phyloP scores from a whole-genome alignment of 208 protist species.

The Acanthamoeba culbertsoni region DNA sequence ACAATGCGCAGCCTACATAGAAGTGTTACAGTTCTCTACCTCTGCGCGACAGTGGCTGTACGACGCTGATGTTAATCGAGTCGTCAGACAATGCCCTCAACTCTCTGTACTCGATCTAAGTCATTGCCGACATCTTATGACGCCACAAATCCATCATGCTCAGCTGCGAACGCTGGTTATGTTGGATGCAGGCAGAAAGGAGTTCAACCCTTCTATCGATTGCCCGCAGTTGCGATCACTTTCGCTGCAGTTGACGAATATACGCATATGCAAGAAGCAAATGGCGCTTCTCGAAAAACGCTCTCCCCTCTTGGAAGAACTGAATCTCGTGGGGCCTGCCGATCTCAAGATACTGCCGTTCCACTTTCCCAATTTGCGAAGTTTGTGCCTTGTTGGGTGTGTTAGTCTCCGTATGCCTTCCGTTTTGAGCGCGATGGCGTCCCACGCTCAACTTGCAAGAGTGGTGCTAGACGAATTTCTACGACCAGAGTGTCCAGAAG shows the following conservation, averaged over 20 bases:
- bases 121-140: background rate
- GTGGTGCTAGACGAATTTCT: background rate
- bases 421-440: background rate
- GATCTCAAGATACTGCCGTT: background rate
- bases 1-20: background rate
- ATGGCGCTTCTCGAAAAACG: background rate
- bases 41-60: background rate
- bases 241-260: background rate
- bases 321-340: background rate
- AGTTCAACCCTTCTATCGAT: conserved; percentile 13
- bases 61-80: background rate
- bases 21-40: background rate
- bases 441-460: background rate
- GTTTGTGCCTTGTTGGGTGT: background rate
- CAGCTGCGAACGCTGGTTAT: background rate
- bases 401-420: background rate
- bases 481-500: background rate
- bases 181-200: background rate
- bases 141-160: background rate
- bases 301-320: background rate
- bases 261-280: background rate
- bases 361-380: background rate
- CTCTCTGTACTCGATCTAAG: background rate
- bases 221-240: background rate
- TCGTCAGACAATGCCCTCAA: background rate